phyloP scores from a whole-genome alignment of 1,284 basidiomycete genomes.

The Austroboletus novae-zelandiae region DNA sequence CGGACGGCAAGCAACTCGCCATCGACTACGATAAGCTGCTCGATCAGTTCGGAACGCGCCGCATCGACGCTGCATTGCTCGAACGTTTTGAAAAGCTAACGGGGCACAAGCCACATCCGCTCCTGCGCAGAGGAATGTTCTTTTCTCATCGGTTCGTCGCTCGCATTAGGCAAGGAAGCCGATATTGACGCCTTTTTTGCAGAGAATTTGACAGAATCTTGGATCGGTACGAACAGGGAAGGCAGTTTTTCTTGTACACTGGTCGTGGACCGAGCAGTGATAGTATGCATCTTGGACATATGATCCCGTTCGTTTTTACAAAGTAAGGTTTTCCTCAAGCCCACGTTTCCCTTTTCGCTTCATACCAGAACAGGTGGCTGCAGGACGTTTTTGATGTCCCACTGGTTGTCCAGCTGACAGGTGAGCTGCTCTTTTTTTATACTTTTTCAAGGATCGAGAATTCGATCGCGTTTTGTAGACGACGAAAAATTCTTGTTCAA shows the following conservation, averaged over 20 bases:
- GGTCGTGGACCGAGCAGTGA: conserved; percentile 95
- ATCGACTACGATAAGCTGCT: conserved; percentile 98
- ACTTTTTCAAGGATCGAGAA: neutral
- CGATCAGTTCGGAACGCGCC: conserved; percentile 89
- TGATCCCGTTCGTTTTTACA: conserved; percentile 97
- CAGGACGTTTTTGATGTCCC: conserved; percentile 97
- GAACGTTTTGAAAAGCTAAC: conserved; percentile 92
- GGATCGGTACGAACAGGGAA: conserved; percentile 94
- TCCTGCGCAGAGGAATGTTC: conserved; percentile 92
- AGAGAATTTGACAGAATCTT: conserved; percentile 94
- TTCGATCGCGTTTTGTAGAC: conserved; percentile 50
- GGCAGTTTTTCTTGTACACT: conserved; percentile 98
- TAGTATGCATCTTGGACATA: conserved; percentile 97
- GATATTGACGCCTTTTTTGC: conserved; percentile 3
- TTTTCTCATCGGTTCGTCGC: conserved; percentile 89
- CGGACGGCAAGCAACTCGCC: conserved; percentile 85
- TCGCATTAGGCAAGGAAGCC: neutral
- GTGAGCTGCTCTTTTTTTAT: conserved; percentile 35
- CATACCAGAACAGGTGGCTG: conserved; percentile 67
- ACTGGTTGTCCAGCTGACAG: conserved; percentile 92
- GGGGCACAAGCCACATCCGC: conserved; percentile 86
- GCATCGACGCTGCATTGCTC: conserved; percentile 76
- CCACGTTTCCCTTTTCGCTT: neutral
- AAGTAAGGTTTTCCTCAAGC: conserved; percentile 56
- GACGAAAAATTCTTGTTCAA: conserved; percentile 99